Conservation (phyloP, 768 basidiomycete species). For the Lentinula edodes region DNA sequence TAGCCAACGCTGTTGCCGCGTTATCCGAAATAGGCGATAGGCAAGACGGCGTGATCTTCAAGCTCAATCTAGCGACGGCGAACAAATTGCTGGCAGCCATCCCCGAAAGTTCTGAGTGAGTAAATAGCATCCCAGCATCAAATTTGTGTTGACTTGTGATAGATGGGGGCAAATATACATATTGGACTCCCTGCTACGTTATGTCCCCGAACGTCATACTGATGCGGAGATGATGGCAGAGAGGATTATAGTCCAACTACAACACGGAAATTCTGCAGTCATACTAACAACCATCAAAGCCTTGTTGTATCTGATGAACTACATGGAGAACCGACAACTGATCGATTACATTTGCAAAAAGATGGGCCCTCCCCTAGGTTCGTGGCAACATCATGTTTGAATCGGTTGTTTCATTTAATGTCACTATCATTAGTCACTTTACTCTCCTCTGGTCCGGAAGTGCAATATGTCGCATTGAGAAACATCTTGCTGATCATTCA, state of each 20-base stretch:
- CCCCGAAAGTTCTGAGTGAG: conserved; percentile 95
- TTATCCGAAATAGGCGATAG: conserved; percentile 96
- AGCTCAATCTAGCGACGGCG: conserved; percentile 80
- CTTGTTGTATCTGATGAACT: conserved; percentile 96
- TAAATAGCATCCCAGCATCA: conserved; percentile 13
- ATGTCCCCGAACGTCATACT: conserved; percentile 79
- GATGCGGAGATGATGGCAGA: conserved; percentile 97
- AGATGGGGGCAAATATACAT: conserved; percentile 99
- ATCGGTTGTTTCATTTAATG: not conserved
- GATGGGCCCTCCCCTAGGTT: conserved; percentile 97
- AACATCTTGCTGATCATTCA: conserved; percentile 98
- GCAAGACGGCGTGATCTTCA: conserved; percentile 90
- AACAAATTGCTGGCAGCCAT: conserved; percentile 89
- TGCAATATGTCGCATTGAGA: conserved; percentile 95
- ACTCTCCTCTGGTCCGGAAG: conserved; percentile 94
- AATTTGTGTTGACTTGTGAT: not conserved
- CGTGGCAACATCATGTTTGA: conserved; percentile 1
- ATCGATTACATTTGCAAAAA: conserved; percentile 93
- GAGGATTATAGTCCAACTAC: conserved; percentile 86
- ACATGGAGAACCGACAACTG: conserved; percentile 85
- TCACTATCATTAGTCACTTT: conserved; percentile 64
- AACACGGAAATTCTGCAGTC: conserved; percentile 99
- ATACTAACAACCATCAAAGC: conserved; percentile 98
- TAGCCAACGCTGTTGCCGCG: conserved; percentile 95
- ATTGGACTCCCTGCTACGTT: conserved; percentile 87